These are phyloP conservation scores for Thermomucor indicae-seudaticae DNA, from an alignment of 371 early-diverging fungal genomes.

Conservation along the genomic window DNA sequence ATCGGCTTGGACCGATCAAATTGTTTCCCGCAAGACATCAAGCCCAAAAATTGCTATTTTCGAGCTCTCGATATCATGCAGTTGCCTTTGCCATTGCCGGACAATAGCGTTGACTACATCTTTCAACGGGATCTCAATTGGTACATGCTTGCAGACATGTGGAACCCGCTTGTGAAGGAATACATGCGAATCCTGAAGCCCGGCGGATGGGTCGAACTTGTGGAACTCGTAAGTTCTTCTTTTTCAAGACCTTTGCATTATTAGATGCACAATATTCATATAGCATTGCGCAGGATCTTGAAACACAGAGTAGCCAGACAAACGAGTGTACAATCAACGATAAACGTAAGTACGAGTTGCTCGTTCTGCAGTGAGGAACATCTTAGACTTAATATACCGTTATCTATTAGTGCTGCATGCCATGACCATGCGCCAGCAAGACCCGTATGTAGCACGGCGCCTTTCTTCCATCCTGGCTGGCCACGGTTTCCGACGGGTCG, in stretches of 20 bases:
- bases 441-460: conserved; percentile 40
- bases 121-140: conserved; percentile 43
- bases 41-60: conserved; percentile 45
- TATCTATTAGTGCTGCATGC: conserved; percentile 26
- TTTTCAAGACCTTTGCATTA: background rate
- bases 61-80: conserved; percentile 21
- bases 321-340: conserved; percentile 34
- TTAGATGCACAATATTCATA: background rate
- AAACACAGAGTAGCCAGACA: conserved; percentile 34
- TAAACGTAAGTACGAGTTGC: conserved; percentile 29
- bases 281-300: conserved; percentile 23
- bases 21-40: conserved; percentile 34
- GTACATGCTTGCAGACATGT: conserved; percentile 22
- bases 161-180: conserved; percentile 33
- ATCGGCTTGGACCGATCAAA: conserved; percentile 33
- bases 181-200: conserved; percentile 37
- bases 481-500: conserved; percentile 31
- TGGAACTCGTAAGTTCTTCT: conserved; percentile 28
- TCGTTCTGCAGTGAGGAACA: too few relatives aligned
- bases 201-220: conserved; percentile 44
- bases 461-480: conserved; percentile 40
- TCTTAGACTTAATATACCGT: too few relatives aligned
- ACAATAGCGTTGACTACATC: conserved; percentile 43
- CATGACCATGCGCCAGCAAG: conserved; percentile 36
- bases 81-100: conserved; percentile 32